A percentile compares a stretch with the other conserved stretches of the same genome.
Evolutionary conservation across 2,329 filamentous ascomycete species (phyloP).

Genomic region (Paraphaeosphaeria sporulosa): DNA sequence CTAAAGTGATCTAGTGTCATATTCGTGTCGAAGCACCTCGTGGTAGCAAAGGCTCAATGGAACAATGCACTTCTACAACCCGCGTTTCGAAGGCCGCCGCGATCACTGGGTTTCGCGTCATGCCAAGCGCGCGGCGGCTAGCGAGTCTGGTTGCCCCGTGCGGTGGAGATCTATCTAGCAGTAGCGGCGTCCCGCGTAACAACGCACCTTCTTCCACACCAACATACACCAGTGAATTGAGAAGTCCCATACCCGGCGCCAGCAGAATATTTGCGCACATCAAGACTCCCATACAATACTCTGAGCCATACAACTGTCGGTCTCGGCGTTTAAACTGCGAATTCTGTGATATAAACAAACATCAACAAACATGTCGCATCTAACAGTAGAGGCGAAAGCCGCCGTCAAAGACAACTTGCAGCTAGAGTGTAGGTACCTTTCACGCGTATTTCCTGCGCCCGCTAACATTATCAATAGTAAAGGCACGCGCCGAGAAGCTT

Average conservation of each 20-base stretch:
- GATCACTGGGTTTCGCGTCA: slow-evolving; percentile 20
- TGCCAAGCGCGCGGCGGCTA: slow-evolving; percentile 10
- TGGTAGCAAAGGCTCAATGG: neutral
- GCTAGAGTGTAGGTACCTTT: slow-evolving; percentile 35
- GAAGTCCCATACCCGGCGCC: slow-evolving; percentile 24
- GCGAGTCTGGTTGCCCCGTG: slow-evolving; percentile 6
- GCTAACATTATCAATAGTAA: slow-evolving; percentile 68
- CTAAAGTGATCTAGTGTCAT: neutral
- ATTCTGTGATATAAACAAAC: slow-evolving; percentile 24
- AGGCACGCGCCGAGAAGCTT: slow-evolving; percentile 84
- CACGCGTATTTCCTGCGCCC: slow-evolving; percentile 19
- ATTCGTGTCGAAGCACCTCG: neutral
- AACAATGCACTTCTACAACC: neutral
- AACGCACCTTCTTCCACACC: slow-evolving; percentile 24
- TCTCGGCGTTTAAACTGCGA: slow-evolving; percentile 5
- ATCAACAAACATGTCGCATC: slow-evolving; percentile 30
- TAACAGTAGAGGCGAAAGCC: slow-evolving; percentile 46
- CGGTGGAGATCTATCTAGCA: slow-evolving; percentile 9
- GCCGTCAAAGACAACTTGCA: slow-evolving; percentile 42
- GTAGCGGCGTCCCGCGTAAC: slow-evolving; percentile 4
- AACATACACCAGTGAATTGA: slow-evolving; percentile 21
- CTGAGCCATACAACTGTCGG: slow-evolving; percentile 4
- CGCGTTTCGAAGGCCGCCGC: neutral
- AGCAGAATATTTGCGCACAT: slow-evolving; percentile 1
- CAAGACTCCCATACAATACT: neutral